Percentiles rank a stretch among this genome's conserved stretches.
These are phyloP conservation scores for Kandelia obovata DNA, from an alignment of 345 rosid species.

Conservation along the genomic window DNA sequence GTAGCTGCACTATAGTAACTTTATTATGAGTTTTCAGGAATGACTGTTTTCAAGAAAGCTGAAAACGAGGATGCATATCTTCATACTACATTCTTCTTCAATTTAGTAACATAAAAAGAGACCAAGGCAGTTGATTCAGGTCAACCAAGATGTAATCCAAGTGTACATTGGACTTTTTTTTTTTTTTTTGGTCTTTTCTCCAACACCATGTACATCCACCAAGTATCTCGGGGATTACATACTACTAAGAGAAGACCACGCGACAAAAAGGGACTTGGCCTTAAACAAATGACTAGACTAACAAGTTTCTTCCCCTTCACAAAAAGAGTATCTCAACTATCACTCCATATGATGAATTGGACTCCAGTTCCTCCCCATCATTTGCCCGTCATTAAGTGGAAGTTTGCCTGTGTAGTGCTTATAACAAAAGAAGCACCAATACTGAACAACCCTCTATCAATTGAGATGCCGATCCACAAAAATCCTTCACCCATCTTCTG, in stretches of 20 bases:
- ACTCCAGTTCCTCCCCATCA: background rate
- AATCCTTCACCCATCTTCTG: background rate
- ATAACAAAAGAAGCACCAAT: background rate
- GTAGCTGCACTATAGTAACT: too few relatives aligned
- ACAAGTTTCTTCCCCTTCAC: constrained; percentile 31
- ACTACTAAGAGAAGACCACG: constrained; percentile 14
- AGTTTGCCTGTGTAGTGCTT: background rate
- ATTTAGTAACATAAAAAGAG: background rate
- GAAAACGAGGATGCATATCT: background rate
- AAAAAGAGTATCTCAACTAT: too few relatives aligned
- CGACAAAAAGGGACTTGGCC: constrained; percentile 14
- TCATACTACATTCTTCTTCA: background rate
- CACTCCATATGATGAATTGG: background rate
- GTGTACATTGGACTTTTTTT: constrained; percentile 23
- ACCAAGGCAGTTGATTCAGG: background rate
- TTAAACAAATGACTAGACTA: constrained; percentile 29
- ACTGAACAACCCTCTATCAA: background rate
- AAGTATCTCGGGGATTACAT: constrained; percentile 26
- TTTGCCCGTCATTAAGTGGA: too few relatives aligned
- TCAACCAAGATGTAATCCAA: constrained; percentile 19
- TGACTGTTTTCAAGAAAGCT: background rate
- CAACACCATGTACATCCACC: constrained; percentile 36
- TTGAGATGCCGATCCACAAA: background rate
- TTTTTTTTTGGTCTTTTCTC: constrained; percentile 1
- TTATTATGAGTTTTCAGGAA: background rate